These are phyloP conservation scores for Teunomyces barrocoloradensis DNA, from an alignment of 805 yeast genomes.

Conservation along the genomic window DNA sequence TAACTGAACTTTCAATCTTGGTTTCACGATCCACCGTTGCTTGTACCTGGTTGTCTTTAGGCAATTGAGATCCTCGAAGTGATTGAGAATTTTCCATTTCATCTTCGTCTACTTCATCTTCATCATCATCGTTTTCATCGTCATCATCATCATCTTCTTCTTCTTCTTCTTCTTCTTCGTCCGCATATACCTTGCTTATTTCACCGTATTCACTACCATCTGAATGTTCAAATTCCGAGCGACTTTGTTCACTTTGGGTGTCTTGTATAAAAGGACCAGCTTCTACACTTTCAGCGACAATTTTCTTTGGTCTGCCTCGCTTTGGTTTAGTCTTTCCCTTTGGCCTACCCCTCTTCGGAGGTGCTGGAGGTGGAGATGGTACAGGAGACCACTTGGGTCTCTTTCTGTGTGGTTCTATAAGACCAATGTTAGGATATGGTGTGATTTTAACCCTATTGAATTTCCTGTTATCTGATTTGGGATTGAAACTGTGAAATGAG, in stretches of 20 bases:
- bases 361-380: neutral
- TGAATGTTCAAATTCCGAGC: slow-evolving; percentile 6
- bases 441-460: slow-evolving; percentile 24
- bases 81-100: neutral
- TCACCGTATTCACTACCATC: slow-evolving; percentile 7
- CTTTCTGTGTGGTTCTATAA: slow-evolving; percentile 16
- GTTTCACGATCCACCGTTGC: neutral
- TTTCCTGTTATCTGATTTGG: slow-evolving; percentile 24
- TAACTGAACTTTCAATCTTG: too few relatives aligned
- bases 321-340: slow-evolving; percentile 2
- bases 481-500: slow-evolving; percentile 38
- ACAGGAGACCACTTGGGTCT: neutral
- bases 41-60: neutral
- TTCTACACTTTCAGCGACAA: slow-evolving; percentile 7
- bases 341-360: slow-evolving; percentile 1
- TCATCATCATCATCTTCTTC: slow-evolving; percentile 6
- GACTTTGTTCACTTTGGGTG: slow-evolving; percentile 5
- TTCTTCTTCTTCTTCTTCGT: slow-evolving; percentile 3
- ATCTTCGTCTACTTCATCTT: neutral
- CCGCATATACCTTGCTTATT: slow-evolving; percentile 8
- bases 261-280: slow-evolving; percentile 4
- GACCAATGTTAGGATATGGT: slow-evolving; percentile 37
- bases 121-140: too few relatives aligned
- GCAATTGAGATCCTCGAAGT: neutral
- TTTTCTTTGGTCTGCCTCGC: slow-evolving; percentile 3